These are phyloP conservation scores for Torulaspora microellipsoides DNA, from an alignment of 805 yeast species.

Conservation along the genomic window DNA sequence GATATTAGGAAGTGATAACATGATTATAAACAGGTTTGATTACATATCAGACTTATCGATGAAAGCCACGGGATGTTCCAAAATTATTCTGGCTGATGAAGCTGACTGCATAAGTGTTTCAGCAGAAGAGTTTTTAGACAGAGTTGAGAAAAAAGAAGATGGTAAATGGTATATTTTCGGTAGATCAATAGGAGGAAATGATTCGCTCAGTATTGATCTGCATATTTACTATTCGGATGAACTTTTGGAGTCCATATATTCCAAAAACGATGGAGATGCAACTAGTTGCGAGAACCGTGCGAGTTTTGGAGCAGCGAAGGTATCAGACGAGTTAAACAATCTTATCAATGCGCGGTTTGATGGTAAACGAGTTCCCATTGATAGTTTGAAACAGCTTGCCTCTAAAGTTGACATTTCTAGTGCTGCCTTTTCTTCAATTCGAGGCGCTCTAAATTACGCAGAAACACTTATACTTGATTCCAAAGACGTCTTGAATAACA, in stretches of 20 bases:
- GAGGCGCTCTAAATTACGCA: neutral
- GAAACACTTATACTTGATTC: slow-evolving; percentile 1
- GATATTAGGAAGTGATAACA: slow-evolving; percentile 32
- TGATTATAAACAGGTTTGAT: slow-evolving; percentile 37
- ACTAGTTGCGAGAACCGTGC: neutral
- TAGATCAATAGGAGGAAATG: slow-evolving; percentile 7
- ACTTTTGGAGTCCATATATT: slow-evolving; percentile 17
- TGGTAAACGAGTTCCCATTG: slow-evolving; percentile 1
- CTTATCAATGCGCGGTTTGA: neutral
- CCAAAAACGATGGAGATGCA: neutral
- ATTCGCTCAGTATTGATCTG: slow-evolving; percentile 37
- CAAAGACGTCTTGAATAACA: neutral
- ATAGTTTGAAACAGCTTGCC: neutral
- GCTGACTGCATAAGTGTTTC: slow-evolving; percentile 35
- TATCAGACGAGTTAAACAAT: neutral
- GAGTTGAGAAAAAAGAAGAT: neutral
- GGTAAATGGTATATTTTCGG: neutral
- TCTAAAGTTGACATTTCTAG: neutral
- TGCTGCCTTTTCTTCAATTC: neutral
- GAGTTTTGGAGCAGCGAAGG: neutral
- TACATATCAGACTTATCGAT: slow-evolving; percentile 52
- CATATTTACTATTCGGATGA: slow-evolving; percentile 52
- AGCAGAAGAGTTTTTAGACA: slow-evolving; percentile 25
- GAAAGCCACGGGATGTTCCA: slow-evolving; percentile 50
- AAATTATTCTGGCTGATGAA: slow-evolving; percentile 38